Conservation (phyloP, 1,284 basidiomycete genomes). For the Cryptococcus sp. region DNA sequence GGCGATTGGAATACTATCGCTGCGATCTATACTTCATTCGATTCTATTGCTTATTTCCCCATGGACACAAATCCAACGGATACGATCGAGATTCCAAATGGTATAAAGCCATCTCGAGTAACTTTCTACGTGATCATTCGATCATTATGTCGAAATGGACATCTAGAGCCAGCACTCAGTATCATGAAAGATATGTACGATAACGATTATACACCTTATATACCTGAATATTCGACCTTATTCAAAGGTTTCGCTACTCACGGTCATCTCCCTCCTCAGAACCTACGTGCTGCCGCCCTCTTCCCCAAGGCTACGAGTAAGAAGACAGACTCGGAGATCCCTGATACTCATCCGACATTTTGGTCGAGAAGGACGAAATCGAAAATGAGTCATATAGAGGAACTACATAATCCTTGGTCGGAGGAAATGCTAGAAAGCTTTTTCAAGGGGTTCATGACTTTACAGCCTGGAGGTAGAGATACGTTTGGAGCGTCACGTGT, state of each 20-base stretch:
- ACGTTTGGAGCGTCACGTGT: constrained; percentile 4
- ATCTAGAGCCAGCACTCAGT: constrained; percentile 57
- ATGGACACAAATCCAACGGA: no score
- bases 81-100: no score
- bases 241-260: constrained; percentile 69
- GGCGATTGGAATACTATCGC: constrained; percentile 7
- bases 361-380: neutral
- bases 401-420: constrained; percentile 17
- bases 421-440: constrained; percentile 21
- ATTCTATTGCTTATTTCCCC: no score
- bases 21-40: no score
- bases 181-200: constrained; percentile 69
- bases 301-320: neutral
- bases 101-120: constrained; percentile 41
- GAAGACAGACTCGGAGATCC: neutral
- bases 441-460: constrained; percentile 25
- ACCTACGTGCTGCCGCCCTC: neutral
- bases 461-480: neutral
- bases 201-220: constrained; percentile 17
- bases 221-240: constrained; percentile 58
- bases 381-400: neutral
- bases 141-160: constrained; percentile 62
- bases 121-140: constrained; percentile 69
- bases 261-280: constrained; percentile 15
- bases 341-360: neutral